These are phyloP conservation scores for Carpediemonas membranifera DNA, from an alignment of 78 protist genomes.

Conservation along the genomic window DNA sequence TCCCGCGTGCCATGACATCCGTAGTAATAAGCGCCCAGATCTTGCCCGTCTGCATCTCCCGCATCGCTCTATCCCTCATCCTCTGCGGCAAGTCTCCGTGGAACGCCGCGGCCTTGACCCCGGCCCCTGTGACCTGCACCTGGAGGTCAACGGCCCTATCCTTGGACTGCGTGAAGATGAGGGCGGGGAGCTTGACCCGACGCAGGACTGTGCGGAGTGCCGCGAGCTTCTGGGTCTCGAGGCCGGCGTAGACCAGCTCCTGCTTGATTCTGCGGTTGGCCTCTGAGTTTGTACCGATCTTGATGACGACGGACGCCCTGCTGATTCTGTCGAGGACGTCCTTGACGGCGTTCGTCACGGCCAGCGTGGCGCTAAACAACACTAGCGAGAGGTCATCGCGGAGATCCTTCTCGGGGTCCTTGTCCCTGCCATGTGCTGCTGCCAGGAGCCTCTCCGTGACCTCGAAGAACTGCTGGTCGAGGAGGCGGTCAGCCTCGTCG, in stretches of 20 bases:
- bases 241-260: slow-evolving; percentile 4
- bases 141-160: slow-evolving; percentile 9
- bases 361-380: neutral
- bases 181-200: slow-evolving; percentile 11
- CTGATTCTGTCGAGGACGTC: neutral
- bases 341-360: no score
- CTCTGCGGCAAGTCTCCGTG: no score
- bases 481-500: neutral
- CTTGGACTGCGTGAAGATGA: slow-evolving; percentile 8
- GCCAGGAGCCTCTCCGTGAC: no score
- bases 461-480: neutral
- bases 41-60: neutral
- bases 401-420: neutral
- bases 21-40: slow-evolving; percentile 12
- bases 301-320: slow-evolving; percentile 5
- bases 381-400: neutral
- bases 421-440: neutral
- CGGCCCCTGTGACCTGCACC: no score
- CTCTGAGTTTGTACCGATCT: neutral
- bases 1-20: slow-evolving; percentile 48
- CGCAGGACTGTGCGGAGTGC: no score
- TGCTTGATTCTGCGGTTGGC: no score
- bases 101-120: no score
- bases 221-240: neutral
- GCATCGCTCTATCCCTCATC: neutral